phyloP scores from a whole-genome alignment of 192 early-diverging fungal species.

The Backusella tuberculispora region DNA sequence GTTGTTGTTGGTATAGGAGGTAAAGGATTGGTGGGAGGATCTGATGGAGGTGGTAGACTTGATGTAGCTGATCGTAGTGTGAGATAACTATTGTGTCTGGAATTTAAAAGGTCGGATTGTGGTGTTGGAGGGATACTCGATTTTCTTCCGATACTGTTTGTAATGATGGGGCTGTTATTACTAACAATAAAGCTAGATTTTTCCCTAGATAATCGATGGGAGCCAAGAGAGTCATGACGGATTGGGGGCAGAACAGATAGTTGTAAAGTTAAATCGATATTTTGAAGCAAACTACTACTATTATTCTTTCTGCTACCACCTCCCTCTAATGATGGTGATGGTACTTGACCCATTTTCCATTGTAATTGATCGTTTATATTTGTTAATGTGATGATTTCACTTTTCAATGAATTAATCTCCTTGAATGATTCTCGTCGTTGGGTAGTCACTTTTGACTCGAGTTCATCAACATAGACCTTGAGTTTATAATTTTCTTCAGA shows the following conservation, averaged over 20 bases:
- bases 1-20: neutral
- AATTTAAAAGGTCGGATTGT: neutral
- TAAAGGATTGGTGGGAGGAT: conserved; percentile 13
- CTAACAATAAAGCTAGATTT: no score
- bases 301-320: neutral
- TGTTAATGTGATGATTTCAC: neutral
- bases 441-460: neutral
- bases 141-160: neutral
- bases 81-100: neutral
- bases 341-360: neutral
- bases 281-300: neutral
- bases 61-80: neutral
- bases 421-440: neutral
- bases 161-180: neutral
- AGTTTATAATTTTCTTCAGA: neutral
- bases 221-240: neutral
- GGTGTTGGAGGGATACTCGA: neutral
- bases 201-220: neutral
- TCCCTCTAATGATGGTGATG: neutral
- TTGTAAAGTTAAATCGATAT: neutral
- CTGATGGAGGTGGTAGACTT: neutral
- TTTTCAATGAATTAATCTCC: neutral
- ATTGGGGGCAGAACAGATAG: neutral
- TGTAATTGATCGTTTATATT: neutral
- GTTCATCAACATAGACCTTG: neutral